phyloP scores from a whole-genome alignment of 2,329 filamentous ascomycete genomes.

The Allantophomopsis cytisporea region DNA sequence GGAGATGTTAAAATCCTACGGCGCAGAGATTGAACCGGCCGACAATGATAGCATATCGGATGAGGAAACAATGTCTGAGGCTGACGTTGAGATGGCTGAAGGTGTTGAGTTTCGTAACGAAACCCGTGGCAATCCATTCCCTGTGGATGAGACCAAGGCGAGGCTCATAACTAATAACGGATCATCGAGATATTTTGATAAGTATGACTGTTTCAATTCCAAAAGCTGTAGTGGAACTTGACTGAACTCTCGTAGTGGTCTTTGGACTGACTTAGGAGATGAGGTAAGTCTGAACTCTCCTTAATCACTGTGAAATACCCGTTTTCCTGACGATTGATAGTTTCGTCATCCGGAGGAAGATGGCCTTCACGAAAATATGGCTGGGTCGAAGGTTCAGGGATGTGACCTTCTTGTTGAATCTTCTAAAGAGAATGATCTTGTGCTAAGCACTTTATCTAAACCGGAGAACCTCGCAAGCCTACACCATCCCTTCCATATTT shows the following conservation, averaged over 20 bases:
- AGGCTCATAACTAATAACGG: slow-evolving; percentile 10
- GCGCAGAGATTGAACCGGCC: slow-evolving; percentile 11
- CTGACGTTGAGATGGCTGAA: slow-evolving; percentile 7
- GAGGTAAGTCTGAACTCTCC: too few relatives aligned
- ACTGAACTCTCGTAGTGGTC: slow-evolving; percentile 12
- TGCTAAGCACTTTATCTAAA: slow-evolving; percentile 3
- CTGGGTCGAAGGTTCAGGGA: too few relatives aligned
- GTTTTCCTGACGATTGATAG: too few relatives aligned
- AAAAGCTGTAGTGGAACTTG: slow-evolving; percentile 2
- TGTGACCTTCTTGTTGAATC: slow-evolving; percentile 7
- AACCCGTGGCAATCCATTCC: slow-evolving; percentile 1
- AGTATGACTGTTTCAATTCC: slow-evolving; percentile 12
- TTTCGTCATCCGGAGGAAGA: too few relatives aligned
- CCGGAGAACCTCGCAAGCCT: slow-evolving; percentile 27
- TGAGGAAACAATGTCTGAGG: slow-evolving; percentile 8
- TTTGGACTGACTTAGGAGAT: too few relatives aligned
- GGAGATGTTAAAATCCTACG: slow-evolving; percentile 12
- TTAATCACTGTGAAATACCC: too few relatives aligned
- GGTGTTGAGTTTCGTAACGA: slow-evolving; percentile 2
- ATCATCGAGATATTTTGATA: slow-evolving; percentile 15
- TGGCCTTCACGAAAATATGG: too few relatives aligned
- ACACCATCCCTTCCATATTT: slow-evolving; percentile 48
- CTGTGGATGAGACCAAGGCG: slow-evolving; percentile 5
- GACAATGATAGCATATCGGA: slow-evolving; percentile 8
- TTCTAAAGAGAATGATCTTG: slow-evolving; percentile 19